phyloP scores from a whole-genome alignment of 306 rosid species.

The Coriaria nepalensis region DNA sequence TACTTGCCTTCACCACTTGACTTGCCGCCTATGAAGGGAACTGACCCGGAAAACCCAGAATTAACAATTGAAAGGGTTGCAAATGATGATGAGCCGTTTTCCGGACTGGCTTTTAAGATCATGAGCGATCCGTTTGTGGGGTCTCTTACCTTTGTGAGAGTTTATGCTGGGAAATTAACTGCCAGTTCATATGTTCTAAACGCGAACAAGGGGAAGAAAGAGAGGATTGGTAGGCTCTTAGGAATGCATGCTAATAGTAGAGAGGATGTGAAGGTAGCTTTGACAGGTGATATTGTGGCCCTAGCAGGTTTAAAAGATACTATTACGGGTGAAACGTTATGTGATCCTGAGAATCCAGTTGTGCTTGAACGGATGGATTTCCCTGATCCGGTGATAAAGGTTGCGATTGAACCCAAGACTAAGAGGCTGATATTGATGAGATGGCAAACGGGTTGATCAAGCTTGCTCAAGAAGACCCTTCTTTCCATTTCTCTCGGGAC shows the following conservation, averaged over 20 bases:
- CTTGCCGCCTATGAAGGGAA: conserved; percentile 81
- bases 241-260: conserved; percentile 97
- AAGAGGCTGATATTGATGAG: conserved; percentile 90
- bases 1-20: conserved; percentile 89
- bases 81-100: conserved; percentile 72
- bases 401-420: conserved; percentile 97
- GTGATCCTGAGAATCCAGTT: conserved; percentile 63
- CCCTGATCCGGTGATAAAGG: conserved; percentile 97
- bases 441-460: conserved; percentile 84
- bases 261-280: conserved; percentile 83
- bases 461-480: conserved; percentile 98
- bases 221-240: conserved; percentile 86
- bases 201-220: conserved; percentile 83
- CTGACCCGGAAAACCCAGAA: conserved; percentile 90
- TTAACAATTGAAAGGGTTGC: conserved; percentile 47
- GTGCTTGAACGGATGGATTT: conserved; percentile 97
- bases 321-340: conserved; percentile 77
- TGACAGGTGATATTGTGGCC: conserved; percentile 79
- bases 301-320: conserved; percentile 95
- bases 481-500: conserved; percentile 92
- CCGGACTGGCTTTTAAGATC: conserved; percentile 96
- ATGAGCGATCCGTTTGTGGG: conserved; percentile 97
- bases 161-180: conserved; percentile 67
- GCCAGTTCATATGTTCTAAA: conserved; percentile 83
- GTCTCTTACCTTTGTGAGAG: conserved; percentile 84